A percentile compares a stretch with the other conserved stretches of the same genome.
Conservation (phyloP, 768 basidiomycete genomes). For the Pleurotus ostreatus region DNA sequence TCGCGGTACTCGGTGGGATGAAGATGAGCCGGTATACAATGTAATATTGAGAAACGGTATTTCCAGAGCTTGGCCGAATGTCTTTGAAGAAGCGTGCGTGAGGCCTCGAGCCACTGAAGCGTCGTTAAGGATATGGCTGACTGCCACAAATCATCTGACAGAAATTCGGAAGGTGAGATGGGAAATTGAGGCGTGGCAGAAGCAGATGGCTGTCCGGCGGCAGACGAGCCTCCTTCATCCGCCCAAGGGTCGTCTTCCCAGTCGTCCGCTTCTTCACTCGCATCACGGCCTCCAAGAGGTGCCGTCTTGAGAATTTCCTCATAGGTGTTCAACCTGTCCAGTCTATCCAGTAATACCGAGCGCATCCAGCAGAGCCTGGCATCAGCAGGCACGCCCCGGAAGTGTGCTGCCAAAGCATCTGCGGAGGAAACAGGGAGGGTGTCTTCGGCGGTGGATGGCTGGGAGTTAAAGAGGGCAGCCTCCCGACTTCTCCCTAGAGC, state of each 20-base stretch:
- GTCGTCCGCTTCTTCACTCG: conserved; percentile 21
- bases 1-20: conserved; percentile 58
- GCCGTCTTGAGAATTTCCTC: conserved; percentile 50
- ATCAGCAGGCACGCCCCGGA: conserved; percentile 52
- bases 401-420: conserved; percentile 43
- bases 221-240: conserved; percentile 29
- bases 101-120: conserved; percentile 49
- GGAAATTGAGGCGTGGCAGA: conserved; percentile 30
- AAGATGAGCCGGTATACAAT: conserved; percentile 70
- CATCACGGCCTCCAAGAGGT: conserved; percentile 15
- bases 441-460: background rate
- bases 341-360: conserved; percentile 58
- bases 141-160: conserved; percentile 51
- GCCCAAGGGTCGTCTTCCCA: conserved; percentile 83
- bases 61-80: conserved; percentile 63
- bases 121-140: conserved; percentile 68
- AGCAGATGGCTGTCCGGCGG: conserved; percentile 21
- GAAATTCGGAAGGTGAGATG: conserved; percentile 60
- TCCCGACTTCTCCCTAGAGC: conserved; percentile 46
- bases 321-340: conserved; percentile 72
- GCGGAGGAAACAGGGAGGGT: conserved; percentile 4
- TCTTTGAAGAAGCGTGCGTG: conserved; percentile 53
- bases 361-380: conserved; percentile 66
- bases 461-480: conserved; percentile 17
- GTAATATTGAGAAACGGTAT: conserved; percentile 64